phyloP scores from a whole-genome alignment of 2,329 filamentous ascomycete species.

The Hypoxylon rubiginosum region DNA sequence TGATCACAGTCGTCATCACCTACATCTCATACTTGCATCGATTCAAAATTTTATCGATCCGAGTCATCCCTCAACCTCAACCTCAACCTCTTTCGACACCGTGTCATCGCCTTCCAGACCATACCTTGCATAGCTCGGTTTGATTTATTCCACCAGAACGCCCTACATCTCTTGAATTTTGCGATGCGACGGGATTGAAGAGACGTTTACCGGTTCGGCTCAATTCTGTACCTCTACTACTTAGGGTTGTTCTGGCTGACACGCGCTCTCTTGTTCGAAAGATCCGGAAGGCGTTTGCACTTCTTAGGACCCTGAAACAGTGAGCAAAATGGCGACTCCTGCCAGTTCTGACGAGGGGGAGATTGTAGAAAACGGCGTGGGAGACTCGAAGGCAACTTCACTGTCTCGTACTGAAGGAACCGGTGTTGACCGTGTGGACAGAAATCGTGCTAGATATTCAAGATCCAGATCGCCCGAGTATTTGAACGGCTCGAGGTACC shows the following conservation, averaged over 20 bases:
- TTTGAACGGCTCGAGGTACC: constrained; percentile 54
- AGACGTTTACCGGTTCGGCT: constrained; percentile 54
- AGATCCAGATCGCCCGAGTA: constrained; percentile 67
- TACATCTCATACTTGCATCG: constrained; percentile 27
- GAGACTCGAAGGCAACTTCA: constrained; percentile 86
- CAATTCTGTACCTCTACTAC: constrained; percentile 50
- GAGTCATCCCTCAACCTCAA: constrained; percentile 14
- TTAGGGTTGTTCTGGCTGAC: constrained; percentile 49
- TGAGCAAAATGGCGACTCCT: constrained; percentile 53
- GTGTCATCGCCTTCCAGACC: constrained; percentile 7
- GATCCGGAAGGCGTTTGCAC: constrained; percentile 44
- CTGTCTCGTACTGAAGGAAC: constrained; percentile 79
- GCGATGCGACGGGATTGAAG: constrained; percentile 48
- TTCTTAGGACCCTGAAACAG: constrained; percentile 46
- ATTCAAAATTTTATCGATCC: constrained; percentile 31
- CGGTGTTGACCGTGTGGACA: constrained; percentile 93
- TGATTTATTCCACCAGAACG: background rate
- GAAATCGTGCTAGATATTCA: constrained; percentile 75
- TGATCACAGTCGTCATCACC: constrained; percentile 35
- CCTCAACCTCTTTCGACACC: constrained; percentile 9
- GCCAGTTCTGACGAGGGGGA: constrained; percentile 88
- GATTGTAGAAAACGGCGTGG: constrained; percentile 79
- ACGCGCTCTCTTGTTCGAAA: constrained; percentile 42
- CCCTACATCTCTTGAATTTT: constrained; percentile 36
- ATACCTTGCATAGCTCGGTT: constrained; percentile 2